Conservation (phyloP, 139 green algal species). For the Chlorella sorokiniana region DNA sequence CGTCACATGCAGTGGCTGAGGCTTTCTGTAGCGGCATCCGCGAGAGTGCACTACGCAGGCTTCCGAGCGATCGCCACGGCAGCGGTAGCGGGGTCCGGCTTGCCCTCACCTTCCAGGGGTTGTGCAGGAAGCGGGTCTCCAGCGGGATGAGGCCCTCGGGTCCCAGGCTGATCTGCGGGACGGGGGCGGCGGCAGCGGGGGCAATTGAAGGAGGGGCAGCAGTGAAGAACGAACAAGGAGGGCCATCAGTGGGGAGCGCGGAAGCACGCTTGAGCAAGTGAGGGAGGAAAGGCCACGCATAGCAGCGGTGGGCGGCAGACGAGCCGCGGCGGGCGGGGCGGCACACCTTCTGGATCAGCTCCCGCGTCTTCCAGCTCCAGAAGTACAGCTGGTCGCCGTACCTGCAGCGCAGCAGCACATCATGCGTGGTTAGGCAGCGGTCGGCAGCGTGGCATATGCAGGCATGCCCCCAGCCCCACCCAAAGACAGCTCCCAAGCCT, state of each 20-base stretch:
- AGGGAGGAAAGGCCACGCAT: not conserved
- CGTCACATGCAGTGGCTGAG: no score
- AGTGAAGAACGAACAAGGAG: not conserved
- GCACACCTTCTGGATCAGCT: conserved; percentile 43
- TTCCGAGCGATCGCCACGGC: no score
- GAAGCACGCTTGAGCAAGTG: not conserved
- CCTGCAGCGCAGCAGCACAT: not conserved
- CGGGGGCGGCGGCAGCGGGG: not conserved
- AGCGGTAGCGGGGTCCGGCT: no score
- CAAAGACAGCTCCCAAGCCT: no score
- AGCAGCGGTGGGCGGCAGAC: not conserved
- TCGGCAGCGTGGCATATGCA: not conserved
- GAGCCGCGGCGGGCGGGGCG: no score
- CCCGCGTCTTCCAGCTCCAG: conserved; percentile 74
- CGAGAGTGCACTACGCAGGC: no score
- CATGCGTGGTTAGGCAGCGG: not conserved
- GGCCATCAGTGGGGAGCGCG: not conserved
- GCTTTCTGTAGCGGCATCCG: no score
- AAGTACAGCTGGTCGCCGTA: conserved; percentile 76
- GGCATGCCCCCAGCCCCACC: no score
- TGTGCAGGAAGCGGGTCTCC: conserved; percentile 79
- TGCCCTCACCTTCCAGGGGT: conserved; percentile 68
- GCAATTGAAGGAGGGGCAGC: not conserved
- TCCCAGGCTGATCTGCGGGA: conserved; percentile 71
- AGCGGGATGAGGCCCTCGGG: conserved; percentile 77